Evolutionary conservation across 352 stramenopile species (phyloP).

Genomic region (Phytophthora meadii): DNA sequence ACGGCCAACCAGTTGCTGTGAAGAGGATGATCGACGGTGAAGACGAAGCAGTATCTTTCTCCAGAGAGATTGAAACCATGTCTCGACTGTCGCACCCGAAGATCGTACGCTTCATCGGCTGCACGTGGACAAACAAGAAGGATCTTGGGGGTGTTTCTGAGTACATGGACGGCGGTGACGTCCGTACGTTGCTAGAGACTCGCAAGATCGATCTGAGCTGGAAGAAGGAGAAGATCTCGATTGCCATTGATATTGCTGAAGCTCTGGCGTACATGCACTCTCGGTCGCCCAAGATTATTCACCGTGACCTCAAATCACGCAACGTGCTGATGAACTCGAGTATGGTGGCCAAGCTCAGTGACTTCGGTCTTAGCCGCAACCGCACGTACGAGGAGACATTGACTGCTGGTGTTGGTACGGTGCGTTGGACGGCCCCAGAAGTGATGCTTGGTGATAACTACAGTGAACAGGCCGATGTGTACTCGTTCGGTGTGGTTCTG

Average conservation of each 20-base stretch:
- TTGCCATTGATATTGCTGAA: conserved; percentile 84
- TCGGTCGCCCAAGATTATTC: conserved; percentile 83
- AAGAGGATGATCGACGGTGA: conserved; percentile 90
- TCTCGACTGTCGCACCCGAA: conserved; percentile 80
- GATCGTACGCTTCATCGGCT: conserved; percentile 88
- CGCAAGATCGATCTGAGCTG: conserved; percentile 84
- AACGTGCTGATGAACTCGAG: conserved; percentile 83
- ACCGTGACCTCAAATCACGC: conserved; percentile 85
- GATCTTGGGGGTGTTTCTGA: conserved; percentile 84
- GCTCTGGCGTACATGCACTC: conserved; percentile 88
- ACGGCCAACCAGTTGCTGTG: conserved; percentile 83
- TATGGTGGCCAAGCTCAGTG: conserved; percentile 86
- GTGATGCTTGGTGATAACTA: conserved; percentile 91
- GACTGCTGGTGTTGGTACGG: conserved; percentile 81
- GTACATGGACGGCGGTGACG: conserved; percentile 88
- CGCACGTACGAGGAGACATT: conserved; percentile 88
- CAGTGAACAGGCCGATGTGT: conserved; percentile 87
- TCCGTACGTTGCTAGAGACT: conserved; percentile 85
- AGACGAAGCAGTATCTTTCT: conserved; percentile 79
- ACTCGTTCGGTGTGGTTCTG: conserved; percentile 90
- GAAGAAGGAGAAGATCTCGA: conserved; percentile 85
- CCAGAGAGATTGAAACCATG: conserved; percentile 87
- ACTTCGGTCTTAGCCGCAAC: conserved; percentile 86
- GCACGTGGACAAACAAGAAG: conserved; percentile 82
- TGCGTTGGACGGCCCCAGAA: conserved; percentile 88